phyloP scores from a whole-genome alignment of 768 basidiomycete species.

The Leccinum fibrillosum region DNA sequence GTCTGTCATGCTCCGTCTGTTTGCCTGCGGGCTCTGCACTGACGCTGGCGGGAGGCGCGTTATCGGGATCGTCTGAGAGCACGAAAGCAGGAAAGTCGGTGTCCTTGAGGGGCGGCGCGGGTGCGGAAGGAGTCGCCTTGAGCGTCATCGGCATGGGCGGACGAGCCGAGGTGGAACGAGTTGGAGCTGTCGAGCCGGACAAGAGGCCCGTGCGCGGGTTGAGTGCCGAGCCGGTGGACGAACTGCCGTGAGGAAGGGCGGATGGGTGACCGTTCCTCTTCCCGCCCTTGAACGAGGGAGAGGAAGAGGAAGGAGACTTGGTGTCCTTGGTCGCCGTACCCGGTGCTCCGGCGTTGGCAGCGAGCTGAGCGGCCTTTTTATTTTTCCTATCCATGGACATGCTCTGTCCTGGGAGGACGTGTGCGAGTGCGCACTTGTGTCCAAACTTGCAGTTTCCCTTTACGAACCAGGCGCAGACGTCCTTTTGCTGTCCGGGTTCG shows the following conservation, averaged over 20 bases:
- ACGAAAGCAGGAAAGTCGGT: slow-evolving; percentile 72
- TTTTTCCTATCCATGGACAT: slow-evolving; percentile 98
- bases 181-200: slow-evolving; percentile 68
- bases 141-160: slow-evolving; percentile 64
- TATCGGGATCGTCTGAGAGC: slow-evolving; percentile 55
- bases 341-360: slow-evolving; percentile 45
- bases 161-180: slow-evolving; percentile 49
- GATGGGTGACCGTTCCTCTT: slow-evolving; percentile 35
- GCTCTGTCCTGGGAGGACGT: slow-evolving; percentile 89
- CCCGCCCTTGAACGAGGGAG: slow-evolving; percentile 27
- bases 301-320: slow-evolving; percentile 8
- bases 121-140: slow-evolving; percentile 72
- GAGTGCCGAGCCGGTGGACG: slow-evolving; percentile 3
- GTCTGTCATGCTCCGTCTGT: slow-evolving; percentile 13
- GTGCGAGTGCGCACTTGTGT: slow-evolving; percentile 87
- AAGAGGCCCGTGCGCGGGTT: slow-evolving; percentile 26
- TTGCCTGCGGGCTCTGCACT: background rate
- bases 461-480: slow-evolving; percentile 85
- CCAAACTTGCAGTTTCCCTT: slow-evolving; percentile 89
- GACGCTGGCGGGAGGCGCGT: background rate
- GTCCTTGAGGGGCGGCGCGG: slow-evolving; percentile 73
- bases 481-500: slow-evolving; percentile 78
- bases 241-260: slow-evolving; percentile 14
- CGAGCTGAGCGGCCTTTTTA: slow-evolving; percentile 84
- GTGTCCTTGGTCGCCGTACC: slow-evolving; percentile 30